Evolutionary conservation across 2,329 filamentous ascomycete species (phyloP), one percentile per base, ranked within the genome.

Genomic region (Venturiaceae sp.): DNA sequence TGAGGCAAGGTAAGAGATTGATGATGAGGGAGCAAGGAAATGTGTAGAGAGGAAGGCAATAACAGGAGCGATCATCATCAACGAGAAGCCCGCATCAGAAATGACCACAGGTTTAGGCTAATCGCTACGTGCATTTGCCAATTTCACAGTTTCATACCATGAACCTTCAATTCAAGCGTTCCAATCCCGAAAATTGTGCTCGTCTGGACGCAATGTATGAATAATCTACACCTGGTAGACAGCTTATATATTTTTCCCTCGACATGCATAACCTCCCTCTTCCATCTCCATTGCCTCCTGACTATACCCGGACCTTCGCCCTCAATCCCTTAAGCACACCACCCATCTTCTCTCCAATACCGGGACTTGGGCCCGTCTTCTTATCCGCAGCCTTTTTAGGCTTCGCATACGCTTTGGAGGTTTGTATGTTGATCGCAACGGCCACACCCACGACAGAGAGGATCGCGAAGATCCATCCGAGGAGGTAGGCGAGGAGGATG

Each of bases 401-500:
- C 47, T 59, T 59, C 26, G 39, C 37, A 34, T 59, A 59, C 19
- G 37, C 36, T 47, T 63, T 58, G 32, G 50, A 50, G 19, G 61
- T 63, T 16, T 53, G 55, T 44, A 55, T 60, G 37, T 57, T 44
- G n/a, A 62, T 63, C 14, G 33, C 37, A 7, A 47, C 26, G 1
- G 60, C 53, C 8, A 63, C 28, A 13, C 16, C 41, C 19, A 44
- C 16, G 41, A 60, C 19, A 5, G 33, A 16, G 1, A 37, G 4
- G 33, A 63, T 50, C 26, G 55, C 61, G 52, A 55, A 28, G 26
- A 55, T 30, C 53, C 59, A 57, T 5, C 41, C 55, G 19, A 57
- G 23, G 28, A 63, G 47, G 61, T 60, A 62, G 56, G 55, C 60
- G 2, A 63, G 60, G 28, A 62, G 58, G 44, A 59, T 36, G 16